phyloP scores from a whole-genome alignment of 2,329 filamentous ascomycete genomes.

The Dendryphion nanum region DNA sequence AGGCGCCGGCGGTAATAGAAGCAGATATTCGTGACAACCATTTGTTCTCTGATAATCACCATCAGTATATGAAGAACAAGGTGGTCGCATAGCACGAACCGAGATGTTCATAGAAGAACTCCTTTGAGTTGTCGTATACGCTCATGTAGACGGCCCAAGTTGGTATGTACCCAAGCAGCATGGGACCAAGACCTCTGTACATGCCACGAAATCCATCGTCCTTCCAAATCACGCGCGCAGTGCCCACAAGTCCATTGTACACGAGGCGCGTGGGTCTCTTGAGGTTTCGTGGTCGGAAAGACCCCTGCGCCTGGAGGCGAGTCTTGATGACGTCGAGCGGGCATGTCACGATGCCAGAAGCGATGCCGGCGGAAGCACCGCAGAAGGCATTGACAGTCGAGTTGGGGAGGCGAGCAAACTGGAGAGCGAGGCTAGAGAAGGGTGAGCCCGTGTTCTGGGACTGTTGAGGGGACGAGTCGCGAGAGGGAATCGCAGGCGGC shows the following conservation, averaged over 20 bases:
- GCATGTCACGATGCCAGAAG: constrained; percentile 91
- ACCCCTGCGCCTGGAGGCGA: constrained; percentile 92
- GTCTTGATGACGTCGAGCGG: constrained; percentile 99
- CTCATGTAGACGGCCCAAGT: constrained; percentile 99
- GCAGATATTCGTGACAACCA: constrained; percentile 83
- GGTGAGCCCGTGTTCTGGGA: constrained; percentile 19
- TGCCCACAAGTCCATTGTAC: constrained; percentile 86
- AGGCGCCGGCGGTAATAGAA: constrained; percentile 85
- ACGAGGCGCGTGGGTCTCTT: constrained; percentile 53
- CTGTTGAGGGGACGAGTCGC: constrained; percentile 19
- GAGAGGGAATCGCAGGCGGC: constrained; percentile 13
- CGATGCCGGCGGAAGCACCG: constrained; percentile 85
- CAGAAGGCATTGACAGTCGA: constrained; percentile 74
- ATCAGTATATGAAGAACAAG: constrained; percentile 26
- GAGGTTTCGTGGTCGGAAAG: constrained; percentile 61
- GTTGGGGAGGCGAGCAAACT: constrained; percentile 50
- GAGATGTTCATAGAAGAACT: constrained; percentile 65
- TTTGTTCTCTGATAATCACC: constrained; percentile 60
- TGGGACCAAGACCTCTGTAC: constrained; percentile 90
- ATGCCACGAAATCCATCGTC: constrained; percentile 88
- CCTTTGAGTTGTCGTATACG: constrained; percentile 88
- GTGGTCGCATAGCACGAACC: constrained; percentile 31
- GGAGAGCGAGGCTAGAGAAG: constrained; percentile 38
- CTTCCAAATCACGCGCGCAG: constrained; percentile 77
- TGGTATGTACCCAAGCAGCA: constrained; percentile 91